Percentiles rank a stretch among this genome's conserved stretches.
These are phyloP conservation scores for Pseudonitzschia multistriata DNA, from an alignment of 108 stramenopile species.

Conservation along the genomic window DNA sequence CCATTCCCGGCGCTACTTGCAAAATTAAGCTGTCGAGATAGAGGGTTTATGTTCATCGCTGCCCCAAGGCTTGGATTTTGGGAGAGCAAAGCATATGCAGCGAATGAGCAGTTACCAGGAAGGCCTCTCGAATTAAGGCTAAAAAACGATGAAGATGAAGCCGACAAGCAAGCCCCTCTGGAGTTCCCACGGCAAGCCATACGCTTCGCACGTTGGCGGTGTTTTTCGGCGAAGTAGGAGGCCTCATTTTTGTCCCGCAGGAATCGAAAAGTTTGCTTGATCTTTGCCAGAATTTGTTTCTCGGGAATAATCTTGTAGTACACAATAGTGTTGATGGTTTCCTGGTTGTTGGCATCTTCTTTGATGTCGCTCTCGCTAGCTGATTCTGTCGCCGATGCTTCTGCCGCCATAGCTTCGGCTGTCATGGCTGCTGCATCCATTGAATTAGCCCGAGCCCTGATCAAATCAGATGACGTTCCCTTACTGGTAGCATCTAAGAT, in stretches of 20 bases:
- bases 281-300: slow-evolving; percentile 10
- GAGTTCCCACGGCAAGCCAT: background rate
- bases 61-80: background rate
- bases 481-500: background rate
- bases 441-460: background rate
- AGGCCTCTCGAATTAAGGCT: background rate
- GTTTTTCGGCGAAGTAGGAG: background rate
- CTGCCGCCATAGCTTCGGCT: background rate
- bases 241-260: slow-evolving; percentile 8
- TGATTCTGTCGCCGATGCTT: background rate
- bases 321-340: background rate
- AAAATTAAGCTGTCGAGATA: background rate
- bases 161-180: background rate
- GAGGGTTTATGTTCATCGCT: background rate
- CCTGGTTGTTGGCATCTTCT: background rate
- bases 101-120: background rate
- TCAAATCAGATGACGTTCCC: background rate
- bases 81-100: background rate
- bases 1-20: background rate
- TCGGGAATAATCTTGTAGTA: slow-evolving; percentile 10
- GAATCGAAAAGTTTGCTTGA: slow-evolving; percentile 12
- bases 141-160: background rate
- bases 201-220: background rate
- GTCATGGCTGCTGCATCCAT: background rate
- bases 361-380: background rate